Base-by-base conservation (phyloP, 192 early-diverging fungal species). In the Backusella mclennaniae region DNA sequence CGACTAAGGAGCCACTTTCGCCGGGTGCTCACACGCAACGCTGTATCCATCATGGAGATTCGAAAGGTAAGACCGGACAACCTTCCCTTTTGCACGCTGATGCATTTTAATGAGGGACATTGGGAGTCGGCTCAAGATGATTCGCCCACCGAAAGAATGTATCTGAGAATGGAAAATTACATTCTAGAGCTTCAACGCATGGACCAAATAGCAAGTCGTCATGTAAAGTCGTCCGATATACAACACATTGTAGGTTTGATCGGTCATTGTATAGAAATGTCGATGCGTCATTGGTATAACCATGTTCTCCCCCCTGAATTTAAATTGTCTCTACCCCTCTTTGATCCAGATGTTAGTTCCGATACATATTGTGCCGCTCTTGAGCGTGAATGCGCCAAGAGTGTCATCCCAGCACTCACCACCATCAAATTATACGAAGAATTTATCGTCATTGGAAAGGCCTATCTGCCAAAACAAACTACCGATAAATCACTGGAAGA, bases 201-300 rank as follows among this genome's bases (percentile, higher is more conserved):
- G 44, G 49, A 35, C 8, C 44, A 53, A 6, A 5, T 35, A 23
- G 44, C 71, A 19, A 49, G 44, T 31, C 44, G 35, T 5, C 15
- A 17, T 9, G 49, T 49, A 3, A 44, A 73, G n/a, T 53, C 71
- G 3, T 73, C 26, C 9, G 46, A 73, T 52, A 35, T 53, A 2
- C 46, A 49, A 21, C 15, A 49, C 11, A 9, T 73, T 3, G 49
- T 46, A 4, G 71, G 35, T 9, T 26, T 73, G 11, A 63, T 75
- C 23, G 63, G 66, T 8, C 66, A 75, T 21, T 38, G 38, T n/a
- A 31, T 68, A 4, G 74, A 75, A 33, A 67, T 66, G 59, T 31
- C 35, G 4, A 75, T 75, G 56, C 74, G 66, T 1, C 36, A 67
- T 26, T 75, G 74, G 74, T 75, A 75, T 35, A 35, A 26, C 9